Evolutionary conservation across 2,329 filamentous ascomycete genomes (phyloP).

Genomic region (Metarhizium brunneum): DNA sequence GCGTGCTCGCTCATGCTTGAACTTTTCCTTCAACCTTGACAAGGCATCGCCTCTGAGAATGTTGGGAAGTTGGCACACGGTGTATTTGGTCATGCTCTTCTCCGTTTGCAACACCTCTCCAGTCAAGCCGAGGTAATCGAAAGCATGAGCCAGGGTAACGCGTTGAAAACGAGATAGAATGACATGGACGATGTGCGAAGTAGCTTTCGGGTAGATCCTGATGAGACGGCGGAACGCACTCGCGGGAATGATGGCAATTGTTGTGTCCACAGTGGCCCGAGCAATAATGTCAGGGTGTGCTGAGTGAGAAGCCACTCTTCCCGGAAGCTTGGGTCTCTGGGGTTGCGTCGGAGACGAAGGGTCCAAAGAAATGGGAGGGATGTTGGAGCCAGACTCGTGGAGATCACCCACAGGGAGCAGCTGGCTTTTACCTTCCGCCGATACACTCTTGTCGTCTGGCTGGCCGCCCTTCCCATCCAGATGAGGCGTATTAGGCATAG

Average conservation of each 20-base stretch:
- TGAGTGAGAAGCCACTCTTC: conserved; percentile 53
- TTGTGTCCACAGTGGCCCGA: conserved; percentile 91
- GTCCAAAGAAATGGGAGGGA: conserved; percentile 71
- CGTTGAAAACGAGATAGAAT: conserved; percentile 90
- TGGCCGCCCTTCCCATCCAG: conserved; percentile 18
- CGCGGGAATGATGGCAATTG: conserved; percentile 95
- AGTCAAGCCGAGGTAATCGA: conserved; percentile 86
- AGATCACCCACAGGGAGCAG: conserved; percentile 4
- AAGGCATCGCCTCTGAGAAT: conserved; percentile 77
- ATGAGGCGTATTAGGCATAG: conserved; percentile 31
- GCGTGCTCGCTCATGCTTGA: conserved; percentile 73
- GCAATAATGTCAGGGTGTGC: conserved; percentile 95
- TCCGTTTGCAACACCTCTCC: conserved; percentile 89
- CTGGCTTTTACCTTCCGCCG: conserved; percentile 10
- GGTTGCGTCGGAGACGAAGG: conserved; percentile 20
- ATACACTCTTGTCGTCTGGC: conserved; percentile 4
- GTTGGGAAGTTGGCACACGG: conserved; percentile 83
- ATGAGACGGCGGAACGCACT: conserved; percentile 91
- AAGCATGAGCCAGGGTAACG: conserved; percentile 88
- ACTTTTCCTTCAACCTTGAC: conserved; percentile 85
- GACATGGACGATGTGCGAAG: conserved; percentile 94
- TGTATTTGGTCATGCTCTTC: conserved; percentile 87
- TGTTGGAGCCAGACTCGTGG: conserved; percentile 30
- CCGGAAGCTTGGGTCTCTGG: conserved; percentile 30
- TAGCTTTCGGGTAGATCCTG: conserved; percentile 89